These are phyloP conservation scores for Saururus chinensis DNA, from an alignment of 164 flowering plant species.

Conservation along the genomic window DNA sequence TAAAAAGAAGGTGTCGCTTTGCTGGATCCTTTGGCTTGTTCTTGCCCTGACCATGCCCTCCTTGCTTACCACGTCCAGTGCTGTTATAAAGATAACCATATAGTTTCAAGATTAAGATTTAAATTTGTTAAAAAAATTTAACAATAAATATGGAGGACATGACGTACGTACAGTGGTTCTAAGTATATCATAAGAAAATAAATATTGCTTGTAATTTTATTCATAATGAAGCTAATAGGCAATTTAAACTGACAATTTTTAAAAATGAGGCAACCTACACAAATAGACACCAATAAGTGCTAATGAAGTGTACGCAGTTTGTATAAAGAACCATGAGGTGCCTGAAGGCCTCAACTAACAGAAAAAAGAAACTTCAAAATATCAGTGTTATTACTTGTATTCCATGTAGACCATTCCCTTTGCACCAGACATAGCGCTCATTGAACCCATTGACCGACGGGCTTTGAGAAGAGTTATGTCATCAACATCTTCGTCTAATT, in stretches of 20 bases:
- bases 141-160: too few relatives aligned
- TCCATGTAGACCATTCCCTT: conserved; percentile 89
- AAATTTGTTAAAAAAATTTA: neutral
- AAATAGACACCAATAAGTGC: neutral
- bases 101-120: neutral
- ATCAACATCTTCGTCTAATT: conserved; percentile 81
- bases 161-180: neutral
- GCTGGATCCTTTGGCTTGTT: conserved; percentile 84
- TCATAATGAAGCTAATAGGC: neutral
- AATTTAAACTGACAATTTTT: too few relatives aligned
- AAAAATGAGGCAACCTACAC: neutral
- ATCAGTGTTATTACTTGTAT: conserved; percentile 37
- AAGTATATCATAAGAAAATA: neutral
- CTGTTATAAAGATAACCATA: conserved; percentile 24
- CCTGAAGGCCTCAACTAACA: neutral
- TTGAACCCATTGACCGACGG: conserved; percentile 57
- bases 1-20: conserved; percentile 68
- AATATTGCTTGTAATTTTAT: neutral
- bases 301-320: neutral
- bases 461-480: conserved; percentile 70
- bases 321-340: neutral
- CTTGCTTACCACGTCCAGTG: conserved; percentile 37
- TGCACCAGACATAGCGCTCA: conserved; percentile 96
- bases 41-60: conserved; percentile 45
- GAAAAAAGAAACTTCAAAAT: neutral